phyloP scores from a whole-genome alignment of 2,329 filamentous ascomycete genomes.

The Dactylellina drechsleri region DNA sequence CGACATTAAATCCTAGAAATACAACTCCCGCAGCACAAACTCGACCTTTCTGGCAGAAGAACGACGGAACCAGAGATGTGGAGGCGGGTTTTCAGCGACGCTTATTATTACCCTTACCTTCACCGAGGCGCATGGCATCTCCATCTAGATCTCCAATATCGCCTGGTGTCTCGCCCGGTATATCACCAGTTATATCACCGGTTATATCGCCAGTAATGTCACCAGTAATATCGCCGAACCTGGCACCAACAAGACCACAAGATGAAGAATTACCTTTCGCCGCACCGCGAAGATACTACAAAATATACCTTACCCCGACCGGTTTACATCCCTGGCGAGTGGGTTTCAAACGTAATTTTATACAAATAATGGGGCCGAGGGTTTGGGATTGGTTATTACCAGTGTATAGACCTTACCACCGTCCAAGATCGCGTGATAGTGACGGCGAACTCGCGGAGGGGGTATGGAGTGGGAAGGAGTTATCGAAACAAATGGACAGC shows the following conservation, averaged over 20 bases:
- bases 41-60: constrained; percentile 47
- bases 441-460: constrained; percentile 47
- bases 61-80: constrained; percentile 38
- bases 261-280: constrained; percentile 1
- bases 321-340: constrained; percentile 48
- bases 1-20: constrained; percentile 31
- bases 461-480: constrained; percentile 35
- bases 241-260: constrained; percentile 10
- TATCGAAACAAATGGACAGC: constrained; percentile 37
- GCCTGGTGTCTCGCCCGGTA: constrained; percentile 8
- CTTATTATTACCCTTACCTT: constrained; percentile 30
- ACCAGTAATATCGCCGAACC: background rate
- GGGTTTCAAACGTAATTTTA: constrained; percentile 50
- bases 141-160: constrained; percentile 30
- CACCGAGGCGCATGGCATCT: constrained; percentile 31
- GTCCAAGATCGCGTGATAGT: constrained; percentile 37
- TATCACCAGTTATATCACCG: constrained; percentile 14
- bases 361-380: constrained; percentile 48
- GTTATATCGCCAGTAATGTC: constrained; percentile 14
- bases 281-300: constrained; percentile 46
- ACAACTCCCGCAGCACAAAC: constrained; percentile 21
- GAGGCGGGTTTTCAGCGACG: constrained; percentile 49
- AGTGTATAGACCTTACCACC: constrained; percentile 42
- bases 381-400: constrained; percentile 51
- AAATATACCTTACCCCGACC: constrained; percentile 45